Conservation (phyloP, 108 stramenopile species). For the Skeletonema costatum region DNA sequence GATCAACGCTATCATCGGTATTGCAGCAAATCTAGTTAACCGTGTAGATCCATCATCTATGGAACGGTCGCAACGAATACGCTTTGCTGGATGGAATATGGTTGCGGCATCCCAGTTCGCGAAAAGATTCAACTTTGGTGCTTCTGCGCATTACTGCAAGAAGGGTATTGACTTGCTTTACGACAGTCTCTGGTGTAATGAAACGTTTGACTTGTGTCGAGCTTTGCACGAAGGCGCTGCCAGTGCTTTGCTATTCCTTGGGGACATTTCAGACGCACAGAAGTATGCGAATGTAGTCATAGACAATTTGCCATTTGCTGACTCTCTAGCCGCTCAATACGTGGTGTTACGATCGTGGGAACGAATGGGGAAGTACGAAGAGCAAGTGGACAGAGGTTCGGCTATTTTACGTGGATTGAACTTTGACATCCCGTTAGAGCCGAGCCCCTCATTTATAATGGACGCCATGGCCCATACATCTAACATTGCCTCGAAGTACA, state of each 20-base stretch:
- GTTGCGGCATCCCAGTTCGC: neutral
- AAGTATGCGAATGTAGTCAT: conserved; percentile 4
- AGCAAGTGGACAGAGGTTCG: neutral
- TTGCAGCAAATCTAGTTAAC: conserved; percentile 14
- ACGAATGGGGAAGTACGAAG: neutral
- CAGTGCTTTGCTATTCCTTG: neutral
- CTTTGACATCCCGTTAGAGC: neutral
- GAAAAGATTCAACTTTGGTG: neutral
- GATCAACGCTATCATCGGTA: neutral
- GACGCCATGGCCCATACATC: neutral
- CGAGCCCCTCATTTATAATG: neutral
- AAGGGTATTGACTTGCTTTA: conserved; percentile 10
- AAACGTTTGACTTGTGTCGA: neutral
- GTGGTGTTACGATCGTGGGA: neutral
- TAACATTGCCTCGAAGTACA: neutral
- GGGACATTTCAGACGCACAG: neutral
- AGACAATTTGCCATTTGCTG: neutral
- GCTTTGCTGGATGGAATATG: conserved; percentile 10
- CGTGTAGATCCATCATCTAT: neutral
- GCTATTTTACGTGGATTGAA: neutral
- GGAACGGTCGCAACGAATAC: neutral
- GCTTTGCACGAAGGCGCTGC: conserved; percentile 11
- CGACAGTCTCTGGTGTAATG: neutral
- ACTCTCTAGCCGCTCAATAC: conserved; percentile 1
- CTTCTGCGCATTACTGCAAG: conserved; percentile 11